phyloP scores from a whole-genome alignment of 2,329 filamentous ascomycete genomes.

The Trichoderma brevicompactum region DNA sequence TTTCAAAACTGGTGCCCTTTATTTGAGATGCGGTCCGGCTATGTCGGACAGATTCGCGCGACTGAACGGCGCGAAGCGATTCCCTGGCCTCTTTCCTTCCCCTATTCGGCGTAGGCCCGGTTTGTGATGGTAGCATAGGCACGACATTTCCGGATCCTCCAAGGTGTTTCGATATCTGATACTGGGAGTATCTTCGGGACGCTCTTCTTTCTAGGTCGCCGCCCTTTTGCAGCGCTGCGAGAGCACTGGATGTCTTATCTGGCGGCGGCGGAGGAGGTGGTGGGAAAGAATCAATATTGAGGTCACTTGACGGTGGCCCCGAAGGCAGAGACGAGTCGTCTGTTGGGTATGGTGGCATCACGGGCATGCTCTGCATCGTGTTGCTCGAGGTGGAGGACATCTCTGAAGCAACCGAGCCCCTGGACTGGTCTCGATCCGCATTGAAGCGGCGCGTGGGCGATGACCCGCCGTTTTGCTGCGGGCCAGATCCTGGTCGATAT shows the following conservation, averaged over 20 bases:
- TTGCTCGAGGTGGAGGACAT: conserved; percentile 73
- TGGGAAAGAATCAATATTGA: conserved; percentile 68
- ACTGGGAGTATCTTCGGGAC: conserved; percentile 91
- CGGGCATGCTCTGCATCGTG: conserved; percentile 75
- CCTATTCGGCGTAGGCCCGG: conserved; percentile 81
- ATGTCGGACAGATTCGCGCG: conserved; percentile 56
- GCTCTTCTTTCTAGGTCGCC: conserved; percentile 91
- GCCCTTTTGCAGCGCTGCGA: conserved; percentile 87
- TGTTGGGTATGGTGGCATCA: conserved; percentile 71
- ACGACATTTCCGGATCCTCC: conserved; percentile 81
- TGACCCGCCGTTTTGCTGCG: conserved; percentile 39
- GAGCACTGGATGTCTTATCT: conserved; percentile 83
- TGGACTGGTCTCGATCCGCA: conserved; percentile 56
- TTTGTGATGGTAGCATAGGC: conserved; percentile 83
- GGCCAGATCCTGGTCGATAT: conserved; percentile 40
- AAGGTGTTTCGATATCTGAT: conserved; percentile 94
- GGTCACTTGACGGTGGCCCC: conserved; percentile 46
- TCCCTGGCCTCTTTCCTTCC: conserved; percentile 79
- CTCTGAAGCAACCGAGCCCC: conserved; percentile 56
- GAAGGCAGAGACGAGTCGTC: conserved; percentile 59
- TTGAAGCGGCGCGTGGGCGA: conserved; percentile 56
- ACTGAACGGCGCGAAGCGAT: conserved; percentile 72
- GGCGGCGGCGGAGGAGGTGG: conserved; percentile 69
- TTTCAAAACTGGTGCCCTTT: conserved; percentile 54
- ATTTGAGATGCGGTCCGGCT: conserved; percentile 54